These are phyloP conservation scores for Sphagnum tenellum DNA, from an alignment of 225 moss, liverwort and hornwort genomes.

Conservation along the genomic window DNA sequence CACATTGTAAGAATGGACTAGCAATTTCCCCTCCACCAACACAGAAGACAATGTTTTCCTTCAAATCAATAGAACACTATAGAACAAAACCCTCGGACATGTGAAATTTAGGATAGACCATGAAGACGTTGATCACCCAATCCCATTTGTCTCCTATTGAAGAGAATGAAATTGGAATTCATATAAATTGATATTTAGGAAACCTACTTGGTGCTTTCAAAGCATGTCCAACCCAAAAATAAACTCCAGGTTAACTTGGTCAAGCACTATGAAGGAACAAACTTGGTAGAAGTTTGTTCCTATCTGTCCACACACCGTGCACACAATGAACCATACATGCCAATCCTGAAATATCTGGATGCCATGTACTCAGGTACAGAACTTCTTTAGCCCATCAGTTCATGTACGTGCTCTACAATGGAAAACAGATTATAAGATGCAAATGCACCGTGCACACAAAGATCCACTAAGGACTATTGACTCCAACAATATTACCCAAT, in stretches of 20 bases:
- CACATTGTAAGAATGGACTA: constrained; percentile 91
- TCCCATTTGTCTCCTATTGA: too few relatives aligned
- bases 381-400: neutral
- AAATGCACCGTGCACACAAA: too few relatives aligned
- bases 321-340: too few relatives aligned
- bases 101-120: too few relatives aligned
- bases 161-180: neutral
- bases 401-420: neutral
- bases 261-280: constrained; percentile 95
- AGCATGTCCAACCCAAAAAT: constrained; percentile 98
- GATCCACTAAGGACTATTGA: too few relatives aligned
- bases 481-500: too few relatives aligned
- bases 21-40: constrained; percentile 94
- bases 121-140: too few relatives aligned
- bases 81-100: neutral
- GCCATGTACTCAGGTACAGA: neutral
- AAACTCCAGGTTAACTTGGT: constrained; percentile 92
- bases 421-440: too few relatives aligned
- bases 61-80: constrained; percentile 91
- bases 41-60: constrained; percentile 59
- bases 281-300: constrained; percentile 74
- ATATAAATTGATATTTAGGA: neutral
- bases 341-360: neutral
- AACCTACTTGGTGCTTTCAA: constrained; percentile 79
- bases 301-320: constrained; percentile 38